phyloP scores from a whole-genome alignment of 352 stramenopile genomes.

The Globisporangium heterothallicum region DNA sequence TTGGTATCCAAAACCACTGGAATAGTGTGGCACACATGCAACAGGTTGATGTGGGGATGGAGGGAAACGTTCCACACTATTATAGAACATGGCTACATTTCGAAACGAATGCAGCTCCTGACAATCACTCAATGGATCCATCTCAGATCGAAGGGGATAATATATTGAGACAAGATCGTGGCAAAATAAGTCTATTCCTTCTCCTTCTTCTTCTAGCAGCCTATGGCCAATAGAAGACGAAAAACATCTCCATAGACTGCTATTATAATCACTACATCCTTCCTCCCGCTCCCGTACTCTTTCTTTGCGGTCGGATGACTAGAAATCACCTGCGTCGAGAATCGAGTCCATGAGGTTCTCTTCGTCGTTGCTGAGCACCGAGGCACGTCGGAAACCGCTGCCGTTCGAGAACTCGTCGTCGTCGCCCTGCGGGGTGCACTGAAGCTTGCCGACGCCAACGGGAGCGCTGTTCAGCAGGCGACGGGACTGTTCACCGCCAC shows the following conservation, averaged over 20 bases:
- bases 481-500: slow-evolving; percentile 33
- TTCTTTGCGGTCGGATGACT: too few species aligned
- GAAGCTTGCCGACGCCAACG: slow-evolving; percentile 58
- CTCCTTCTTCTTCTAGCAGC: too few species aligned
- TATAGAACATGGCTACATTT: neutral
- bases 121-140: too few species aligned
- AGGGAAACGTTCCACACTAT: neutral
- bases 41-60: neutral
- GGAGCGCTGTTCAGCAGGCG: slow-evolving; percentile 63
- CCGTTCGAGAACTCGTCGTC: slow-evolving; percentile 15
- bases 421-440: slow-evolving; percentile 42
- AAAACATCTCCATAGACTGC: too few species aligned
- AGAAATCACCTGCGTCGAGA: slow-evolving; percentile 34
- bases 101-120: too few species aligned
- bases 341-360: slow-evolving; percentile 84
- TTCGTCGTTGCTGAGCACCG: slow-evolving; percentile 70
- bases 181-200: too few species aligned
- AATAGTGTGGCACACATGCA: neutral
- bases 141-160: too few species aligned
- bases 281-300: too few species aligned
- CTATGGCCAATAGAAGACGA: too few species aligned
- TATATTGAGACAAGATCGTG: too few species aligned
- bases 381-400: slow-evolving; percentile 16
- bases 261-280: too few species aligned
- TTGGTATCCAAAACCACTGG: too few species aligned